Evolutionary conservation across 345 rosid species (phyloP).

Genomic region (Toxicodendron radicans): DNA sequence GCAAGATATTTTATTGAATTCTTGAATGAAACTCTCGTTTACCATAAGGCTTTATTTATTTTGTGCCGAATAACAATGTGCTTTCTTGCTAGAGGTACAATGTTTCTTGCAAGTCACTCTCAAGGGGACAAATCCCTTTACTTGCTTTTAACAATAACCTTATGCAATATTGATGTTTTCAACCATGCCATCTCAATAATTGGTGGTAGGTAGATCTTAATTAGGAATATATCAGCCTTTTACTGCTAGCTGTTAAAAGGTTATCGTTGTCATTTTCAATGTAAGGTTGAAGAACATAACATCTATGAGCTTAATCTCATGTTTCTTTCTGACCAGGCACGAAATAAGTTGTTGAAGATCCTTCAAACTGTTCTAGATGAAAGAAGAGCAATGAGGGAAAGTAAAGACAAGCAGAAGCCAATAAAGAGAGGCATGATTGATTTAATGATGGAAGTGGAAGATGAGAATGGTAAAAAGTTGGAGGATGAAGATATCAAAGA

Average conservation of each 20-base stretch:
- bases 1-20: background rate
- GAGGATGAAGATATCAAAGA: conserved; percentile 33
- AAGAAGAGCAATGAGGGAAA: conserved; percentile 15
- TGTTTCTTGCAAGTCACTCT: background rate
- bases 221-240: too few species aligned
- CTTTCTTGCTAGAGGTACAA: background rate
- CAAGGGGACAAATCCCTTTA: background rate
- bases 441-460: conserved; percentile 31
- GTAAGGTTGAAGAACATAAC: background rate
- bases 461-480: conserved; percentile 31
- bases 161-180: background rate
- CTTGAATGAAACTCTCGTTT: background rate
- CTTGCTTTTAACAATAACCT: background rate
- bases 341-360: conserved; percentile 27
- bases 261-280: too few species aligned
- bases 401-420: background rate
- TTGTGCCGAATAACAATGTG: background rate
- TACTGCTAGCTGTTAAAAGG: too few species aligned
- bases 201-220: background rate
- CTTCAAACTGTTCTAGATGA: conserved; percentile 26
- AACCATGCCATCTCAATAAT: background rate
- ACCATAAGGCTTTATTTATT: background rate
- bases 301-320: background rate
- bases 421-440: conserved; percentile 34
- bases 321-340: conserved; percentile 21